Percentiles rank a stretch among this genome's conserved stretches.
These are phyloP conservation scores for Yarrowia hollandica DNA, from an alignment of 805 yeast species.

Conservation along the genomic window DNA sequence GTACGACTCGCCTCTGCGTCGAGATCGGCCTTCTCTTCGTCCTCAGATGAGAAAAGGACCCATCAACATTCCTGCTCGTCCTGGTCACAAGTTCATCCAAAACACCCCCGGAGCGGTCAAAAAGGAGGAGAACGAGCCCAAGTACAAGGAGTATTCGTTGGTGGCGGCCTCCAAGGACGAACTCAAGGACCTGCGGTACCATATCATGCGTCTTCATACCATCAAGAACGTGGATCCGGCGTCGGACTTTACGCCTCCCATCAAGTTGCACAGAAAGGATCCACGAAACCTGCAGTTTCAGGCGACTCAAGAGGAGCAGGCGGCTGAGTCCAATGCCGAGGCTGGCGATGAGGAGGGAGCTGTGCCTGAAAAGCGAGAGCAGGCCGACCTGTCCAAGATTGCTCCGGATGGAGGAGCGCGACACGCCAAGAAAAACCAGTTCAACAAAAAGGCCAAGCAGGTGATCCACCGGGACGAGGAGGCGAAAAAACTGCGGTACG, in stretches of 20 bases:
- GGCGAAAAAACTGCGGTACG: conserved; percentile 82
- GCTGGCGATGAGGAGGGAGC: conserved; percentile 33
- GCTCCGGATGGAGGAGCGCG: conserved; percentile 94
- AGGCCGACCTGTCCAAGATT: conserved; percentile 52
- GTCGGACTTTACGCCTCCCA: conserved; percentile 73
- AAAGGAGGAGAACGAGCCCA: conserved; percentile 17
- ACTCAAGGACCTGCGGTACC: conserved; percentile 69
- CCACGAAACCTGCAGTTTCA: conserved; percentile 89
- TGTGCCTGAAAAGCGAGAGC: conserved; percentile 34
- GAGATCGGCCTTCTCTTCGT: conserved; percentile 26
- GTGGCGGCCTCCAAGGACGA: conserved; percentile 74
- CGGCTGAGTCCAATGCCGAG: conserved; percentile 33
- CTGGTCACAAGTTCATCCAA: conserved; percentile 12
- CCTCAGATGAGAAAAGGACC: conserved; percentile 9
- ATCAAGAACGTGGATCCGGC: conserved; percentile 70
- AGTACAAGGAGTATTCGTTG: conserved; percentile 41
- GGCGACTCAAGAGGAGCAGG: conserved; percentile 56
- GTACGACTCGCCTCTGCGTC: conserved; percentile 28
- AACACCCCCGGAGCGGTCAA: neutral
- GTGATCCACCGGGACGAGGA: conserved; percentile 77
- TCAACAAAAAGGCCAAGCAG: conserved; percentile 82
- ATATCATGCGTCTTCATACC: conserved; percentile 77
- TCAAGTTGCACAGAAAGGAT: conserved; percentile 87
- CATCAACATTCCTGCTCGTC: conserved; percentile 17
- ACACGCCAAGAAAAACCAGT: conserved; percentile 54